Base-by-base conservation (phyloP, 2,329 filamentous ascomycete species). In the Colletotrichum liaoningense region DNA sequence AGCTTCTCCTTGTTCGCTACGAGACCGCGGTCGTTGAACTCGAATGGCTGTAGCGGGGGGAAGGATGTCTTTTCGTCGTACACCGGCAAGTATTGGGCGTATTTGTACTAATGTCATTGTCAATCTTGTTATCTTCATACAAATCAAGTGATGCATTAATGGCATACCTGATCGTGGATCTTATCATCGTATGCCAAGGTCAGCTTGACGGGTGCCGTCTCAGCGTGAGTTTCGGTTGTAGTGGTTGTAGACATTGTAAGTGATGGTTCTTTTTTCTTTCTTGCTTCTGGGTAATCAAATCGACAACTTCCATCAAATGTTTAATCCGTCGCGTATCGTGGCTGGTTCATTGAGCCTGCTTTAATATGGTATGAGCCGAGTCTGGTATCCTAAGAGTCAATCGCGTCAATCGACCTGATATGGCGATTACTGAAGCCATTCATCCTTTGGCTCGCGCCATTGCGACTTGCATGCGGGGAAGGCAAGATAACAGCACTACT, bases 171-270 rank as follows among this genome's bases (percentile, higher is more conserved):
- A 5, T 63, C 57, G 6, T 73, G 64, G 46, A 67, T 68, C 26
- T 68, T 52, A 2, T 68, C 64, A 6, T 73, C 64, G 56, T 68
- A 74, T 1, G 72, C 72, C 26, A 69, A 33, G 3, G 58, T 65
- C 4, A 76, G 65, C 14, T 67, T 42, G 49, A 64, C 19, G 11
- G 71, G 52, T 4, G 42, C 55, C 30, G 35, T 33, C 1, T 68
- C 9, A 11, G 54, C 46, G 16, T 71, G 69, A 33, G 11, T 33
- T 93, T 35, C 97, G 88, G 79, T 92, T 93, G 81, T 98, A 93
- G 3, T 94, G 94, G 79, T 97, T 97, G 87, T 96, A 98, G 73
- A 98, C 86, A 82, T 92, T 97, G 3, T 22, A 7, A 19, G 74
- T 94, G 92, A 14, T 28, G 24, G 28, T 9, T 58, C 1, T 26